Conservation (phyloP, 805 yeast species). For the Kodamaea laetipori region DNA sequence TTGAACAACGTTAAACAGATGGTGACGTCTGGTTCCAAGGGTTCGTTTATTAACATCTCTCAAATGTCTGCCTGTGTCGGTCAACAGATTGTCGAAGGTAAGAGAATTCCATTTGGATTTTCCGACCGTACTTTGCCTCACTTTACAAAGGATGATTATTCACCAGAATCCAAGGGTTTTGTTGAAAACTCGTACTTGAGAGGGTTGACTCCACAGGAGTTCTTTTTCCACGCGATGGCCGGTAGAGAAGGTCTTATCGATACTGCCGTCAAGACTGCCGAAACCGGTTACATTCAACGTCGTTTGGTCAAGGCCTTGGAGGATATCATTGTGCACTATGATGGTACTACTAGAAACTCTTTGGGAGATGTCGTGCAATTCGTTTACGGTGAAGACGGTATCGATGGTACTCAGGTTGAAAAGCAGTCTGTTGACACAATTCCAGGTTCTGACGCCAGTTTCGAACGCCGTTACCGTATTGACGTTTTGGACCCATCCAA, state of each 20-base stretch:
- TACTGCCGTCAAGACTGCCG: conserved; percentile 99
- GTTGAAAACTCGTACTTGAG: conserved; percentile 96
- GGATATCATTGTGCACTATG: conserved; percentile 97
- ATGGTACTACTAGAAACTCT: conserved; percentile 97
- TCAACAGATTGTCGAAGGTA: conserved; percentile 99
- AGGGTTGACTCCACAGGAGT: conserved; percentile 98
- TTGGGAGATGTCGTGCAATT: conserved; percentile 95
- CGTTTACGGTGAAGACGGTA: conserved; percentile 98
- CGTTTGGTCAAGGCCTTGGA: conserved; percentile 95
- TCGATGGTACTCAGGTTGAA: conserved; percentile 97
- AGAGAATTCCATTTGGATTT: conserved; percentile 97
- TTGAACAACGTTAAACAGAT: conserved; percentile 96
- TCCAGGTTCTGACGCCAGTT: conserved; percentile 85
- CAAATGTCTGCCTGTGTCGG: conserved; percentile 99
- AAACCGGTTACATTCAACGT: conserved; percentile 97
- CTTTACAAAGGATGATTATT: conserved; percentile 96
- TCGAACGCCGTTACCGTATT: conserved; percentile 81
- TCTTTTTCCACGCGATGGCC: conserved; percentile 99
- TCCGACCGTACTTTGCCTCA: conserved; percentile 96
- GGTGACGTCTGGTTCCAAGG: conserved; percentile 99
- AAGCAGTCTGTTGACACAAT: conserved; percentile 93
- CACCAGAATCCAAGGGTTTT: conserved; percentile 98
- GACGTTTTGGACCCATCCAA: conserved; percentile 73
- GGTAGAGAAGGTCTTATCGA: conserved; percentile 99
- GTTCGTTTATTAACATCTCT: conserved; percentile 97